phyloP scores from a whole-genome alignment of 2,329 filamentous ascomycete species.

The Trichoderma breve region DNA sequence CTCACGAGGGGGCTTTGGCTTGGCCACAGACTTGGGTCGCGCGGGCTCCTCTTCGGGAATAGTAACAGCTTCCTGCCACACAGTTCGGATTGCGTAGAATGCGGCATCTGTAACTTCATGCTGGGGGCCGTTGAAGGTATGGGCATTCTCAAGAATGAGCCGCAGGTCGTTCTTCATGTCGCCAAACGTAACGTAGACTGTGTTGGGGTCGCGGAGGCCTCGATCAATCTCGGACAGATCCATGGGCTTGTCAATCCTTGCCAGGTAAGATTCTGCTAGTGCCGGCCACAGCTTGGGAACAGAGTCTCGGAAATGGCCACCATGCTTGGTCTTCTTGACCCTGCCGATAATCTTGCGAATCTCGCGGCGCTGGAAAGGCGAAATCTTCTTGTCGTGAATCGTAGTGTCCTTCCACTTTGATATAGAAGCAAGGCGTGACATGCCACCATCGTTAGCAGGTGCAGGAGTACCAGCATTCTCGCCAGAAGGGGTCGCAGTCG shows the following conservation, averaged over 20 bases:
- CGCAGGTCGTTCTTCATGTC: constrained; percentile 73
- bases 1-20: constrained; percentile 39
- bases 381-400: constrained; percentile 51
- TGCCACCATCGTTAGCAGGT: constrained; percentile 14
- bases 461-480: constrained; percentile 23
- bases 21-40: constrained; percentile 52
- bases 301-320: constrained; percentile 71
- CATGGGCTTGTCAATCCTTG: constrained; percentile 73
- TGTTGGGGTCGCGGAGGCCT: constrained; percentile 65
- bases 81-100: constrained; percentile 54
- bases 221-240: constrained; percentile 81
- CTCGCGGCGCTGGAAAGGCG: constrained; percentile 58
- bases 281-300: constrained; percentile 73
- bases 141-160: constrained; percentile 75
- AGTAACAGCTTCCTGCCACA: constrained; percentile 47
- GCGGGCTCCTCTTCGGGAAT: constrained; percentile 53
- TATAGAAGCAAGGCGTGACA: constrained; percentile 30
- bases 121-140: constrained; percentile 75
- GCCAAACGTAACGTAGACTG: constrained; percentile 63
- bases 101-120: constrained; percentile 68
- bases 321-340: constrained; percentile 83
- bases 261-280: constrained; percentile 70
- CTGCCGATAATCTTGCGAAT: constrained; percentile 66
- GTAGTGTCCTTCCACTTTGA: constrained; percentile 43
- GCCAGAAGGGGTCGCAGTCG: constrained; percentile 25